These are phyloP conservation scores for Purpureocillium lavendulum DNA, from an alignment of 2,329 filamentous ascomycete species.

Conservation along the genomic window DNA sequence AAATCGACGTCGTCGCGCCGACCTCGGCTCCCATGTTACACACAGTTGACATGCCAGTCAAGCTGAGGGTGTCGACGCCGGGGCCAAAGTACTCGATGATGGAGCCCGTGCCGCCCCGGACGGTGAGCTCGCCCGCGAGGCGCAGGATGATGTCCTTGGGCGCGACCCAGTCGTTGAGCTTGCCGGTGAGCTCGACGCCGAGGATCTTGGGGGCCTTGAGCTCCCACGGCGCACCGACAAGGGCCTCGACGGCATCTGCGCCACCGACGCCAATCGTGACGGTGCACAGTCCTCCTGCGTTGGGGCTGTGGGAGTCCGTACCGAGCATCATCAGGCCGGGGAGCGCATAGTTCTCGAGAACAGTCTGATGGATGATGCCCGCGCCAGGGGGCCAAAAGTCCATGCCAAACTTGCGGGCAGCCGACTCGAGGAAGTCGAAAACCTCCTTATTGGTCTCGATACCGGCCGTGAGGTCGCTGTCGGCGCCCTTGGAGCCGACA, in stretches of 20 bases:
- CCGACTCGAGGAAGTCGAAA: slow-evolving; percentile 93
- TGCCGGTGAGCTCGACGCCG: slow-evolving; percentile 74
- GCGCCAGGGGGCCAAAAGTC: slow-evolving; percentile 94
- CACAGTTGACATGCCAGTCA: slow-evolving; percentile 87
- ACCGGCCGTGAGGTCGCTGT: slow-evolving; percentile 73
- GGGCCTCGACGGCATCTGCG: slow-evolving; percentile 91
- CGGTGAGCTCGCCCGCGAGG: slow-evolving; percentile 82
- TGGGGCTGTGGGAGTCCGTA: slow-evolving; percentile 94
- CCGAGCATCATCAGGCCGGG: slow-evolving; percentile 98
- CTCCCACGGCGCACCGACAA: slow-evolving; percentile 96
- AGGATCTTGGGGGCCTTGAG: slow-evolving; percentile 88
- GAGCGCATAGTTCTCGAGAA: slow-evolving; percentile 95
- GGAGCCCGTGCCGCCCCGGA: slow-evolving; percentile 86
- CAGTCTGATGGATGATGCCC: slow-evolving; percentile 95
- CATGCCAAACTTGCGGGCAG: slow-evolving; percentile 83
- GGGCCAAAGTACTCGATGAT: slow-evolving; percentile 92
- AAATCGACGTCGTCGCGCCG: slow-evolving; percentile 89
- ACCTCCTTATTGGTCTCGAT: slow-evolving; percentile 94
- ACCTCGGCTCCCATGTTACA: slow-evolving; percentile 89
- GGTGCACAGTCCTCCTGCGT: slow-evolving; percentile 87
- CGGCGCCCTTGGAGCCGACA: slow-evolving; percentile 84
- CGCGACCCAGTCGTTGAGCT: slow-evolving; percentile 82
- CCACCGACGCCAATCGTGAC: slow-evolving; percentile 96
- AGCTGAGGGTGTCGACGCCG: slow-evolving; percentile 81
- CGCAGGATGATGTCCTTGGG: slow-evolving; percentile 94